A percentile compares a stretch with the other conserved stretches of the same genome.
Evolutionary conservation across 495 filamentous ascomycete genomes (phyloP).

Genomic region (Xylaria nigripes): DNA sequence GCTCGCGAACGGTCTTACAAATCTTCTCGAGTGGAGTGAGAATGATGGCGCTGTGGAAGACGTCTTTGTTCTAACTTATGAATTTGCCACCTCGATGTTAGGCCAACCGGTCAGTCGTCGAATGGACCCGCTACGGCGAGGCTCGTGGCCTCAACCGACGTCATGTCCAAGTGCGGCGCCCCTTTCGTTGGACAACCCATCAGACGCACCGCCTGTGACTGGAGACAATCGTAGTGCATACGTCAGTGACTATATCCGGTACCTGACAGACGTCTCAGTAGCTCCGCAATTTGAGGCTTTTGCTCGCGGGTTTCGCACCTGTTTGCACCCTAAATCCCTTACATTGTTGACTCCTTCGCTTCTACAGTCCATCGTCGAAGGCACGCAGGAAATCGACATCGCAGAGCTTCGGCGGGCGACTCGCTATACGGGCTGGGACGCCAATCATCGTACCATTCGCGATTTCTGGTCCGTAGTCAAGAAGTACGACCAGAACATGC

Average conservation of each 20-base stretch:
- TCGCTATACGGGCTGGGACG: slow-evolving; percentile 72
- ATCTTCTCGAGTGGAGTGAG: slow-evolving; percentile 62
- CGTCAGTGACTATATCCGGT: slow-evolving; percentile 81
- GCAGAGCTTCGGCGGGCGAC: slow-evolving; percentile 57
- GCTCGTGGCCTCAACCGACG: slow-evolving; percentile 37
- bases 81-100: slow-evolving; percentile 68
- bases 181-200: slow-evolving; percentile 26
- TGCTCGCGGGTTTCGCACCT: slow-evolving; percentile 67
- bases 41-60: slow-evolving; percentile 71
- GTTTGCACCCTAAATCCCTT: slow-evolving; percentile 60
- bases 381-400: slow-evolving; percentile 68
- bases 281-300: slow-evolving; percentile 73
- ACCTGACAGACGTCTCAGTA: slow-evolving; percentile 72
- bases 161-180: slow-evolving; percentile 14
- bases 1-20: slow-evolving; percentile 61
- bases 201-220: slow-evolving; percentile 58
- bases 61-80: slow-evolving; percentile 71
- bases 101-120: slow-evolving; percentile 44
- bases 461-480: slow-evolving; percentile 80
- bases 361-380: slow-evolving; percentile 74
- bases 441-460: slow-evolving; percentile 54
- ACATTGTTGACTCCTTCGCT: slow-evolving; percentile 60
- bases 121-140: slow-evolving; percentile 32
- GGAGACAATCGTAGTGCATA: slow-evolving; percentile 68
- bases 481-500: slow-evolving; percentile 57